Conservation (phyloP, 805 yeast species). For the Crinitomyces ghanaensis region DNA sequence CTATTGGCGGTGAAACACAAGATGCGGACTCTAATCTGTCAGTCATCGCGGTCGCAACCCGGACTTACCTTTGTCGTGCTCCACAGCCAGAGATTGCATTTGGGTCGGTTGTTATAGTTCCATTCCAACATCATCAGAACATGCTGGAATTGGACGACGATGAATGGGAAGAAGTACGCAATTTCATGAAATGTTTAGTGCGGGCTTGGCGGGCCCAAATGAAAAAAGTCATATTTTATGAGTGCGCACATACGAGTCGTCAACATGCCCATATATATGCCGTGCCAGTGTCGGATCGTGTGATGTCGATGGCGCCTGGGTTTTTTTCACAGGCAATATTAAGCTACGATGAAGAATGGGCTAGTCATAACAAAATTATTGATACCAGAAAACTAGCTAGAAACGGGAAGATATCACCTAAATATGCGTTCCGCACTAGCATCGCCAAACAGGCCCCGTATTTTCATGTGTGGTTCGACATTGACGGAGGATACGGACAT, state of each 20-base stretch:
- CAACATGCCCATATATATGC: slow-evolving; percentile 34
- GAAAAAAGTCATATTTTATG: slow-evolving; percentile 35
- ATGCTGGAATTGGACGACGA: slow-evolving; percentile 33
- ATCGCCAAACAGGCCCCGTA: slow-evolving; percentile 40
- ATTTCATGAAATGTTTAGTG: slow-evolving; percentile 33
- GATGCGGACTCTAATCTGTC: too few species aligned
- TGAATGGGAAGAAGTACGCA: slow-evolving; percentile 34
- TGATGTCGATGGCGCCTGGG: slow-evolving; percentile 27
- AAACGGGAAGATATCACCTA: slow-evolving; percentile 15
- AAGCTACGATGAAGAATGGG: slow-evolving; percentile 30
- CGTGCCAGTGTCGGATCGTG: slow-evolving; percentile 31
- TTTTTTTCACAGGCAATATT: slow-evolving; percentile 34
- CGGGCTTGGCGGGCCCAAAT: slow-evolving; percentile 29
- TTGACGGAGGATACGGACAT: slow-evolving; percentile 41
- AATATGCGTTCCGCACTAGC: slow-evolving; percentile 20
- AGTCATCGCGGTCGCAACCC: slow-evolving; percentile 28
- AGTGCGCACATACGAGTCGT: slow-evolving; percentile 26
- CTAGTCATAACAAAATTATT: slow-evolving; percentile 30
- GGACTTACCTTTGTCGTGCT: slow-evolving; percentile 29
- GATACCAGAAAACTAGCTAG: slow-evolving; percentile 26
- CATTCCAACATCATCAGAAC: slow-evolving; percentile 31
- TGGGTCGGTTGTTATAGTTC: slow-evolving; percentile 31
- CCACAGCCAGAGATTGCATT: slow-evolving; percentile 32
- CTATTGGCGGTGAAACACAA: too few species aligned
- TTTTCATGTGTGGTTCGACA: slow-evolving; percentile 39